Evolutionary conservation across 1,284 basidiomycete genomes (phyloP), one percentile per base, ranked within the genome.

Genomic region (Meripilus lineatus): DNA sequence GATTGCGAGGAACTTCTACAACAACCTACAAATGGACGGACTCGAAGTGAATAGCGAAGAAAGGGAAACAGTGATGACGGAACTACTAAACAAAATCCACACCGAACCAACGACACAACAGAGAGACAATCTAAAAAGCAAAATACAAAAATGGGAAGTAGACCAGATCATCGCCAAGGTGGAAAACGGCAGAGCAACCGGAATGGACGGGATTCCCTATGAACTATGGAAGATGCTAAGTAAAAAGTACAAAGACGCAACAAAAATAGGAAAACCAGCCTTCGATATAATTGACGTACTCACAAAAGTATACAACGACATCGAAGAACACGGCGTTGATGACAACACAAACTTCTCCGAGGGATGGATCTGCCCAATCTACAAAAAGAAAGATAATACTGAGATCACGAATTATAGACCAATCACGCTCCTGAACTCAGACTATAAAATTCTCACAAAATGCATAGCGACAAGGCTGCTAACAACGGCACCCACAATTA

Each of bases 331-430:
- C 14, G 55, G 58, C 0, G 45, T 54, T 0, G 32, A 32, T 5
- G 3, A 17, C 2, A 7, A 20, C 0, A 51, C 53, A 0, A 21
- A 42, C 3, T 64, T 66, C 39, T 42, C 57, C 0, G 43, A 53
- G 2, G 65, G 66, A 2, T 63, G 63, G 59, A 59, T 68, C 46
- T 61, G 57, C 49, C 65, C 58, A 0, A 41, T 67, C 2, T 65
- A 60, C 44, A 69, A 69, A 43, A 64, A 68, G 48, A 58, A 58
- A 14, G 56, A 62, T 7, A 24, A 32, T 6, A 44, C 38, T 1
- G 46, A 55, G 2, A 57, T 64, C 0, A 50, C 45, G 0, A 66
- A 65, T 48, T 66, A 67, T 46, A 41, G 60, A 0, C 65, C 64
- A 2, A 64, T 67, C 8, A 63, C 60, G 1, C 50, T 64, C 0